A percentile compares a stretch with the other conserved stretches of the same genome.
Evolutionary conservation across 176 grass and related monocot species (phyloP).

Genomic region (Chrysopogon serrulatus): DNA sequence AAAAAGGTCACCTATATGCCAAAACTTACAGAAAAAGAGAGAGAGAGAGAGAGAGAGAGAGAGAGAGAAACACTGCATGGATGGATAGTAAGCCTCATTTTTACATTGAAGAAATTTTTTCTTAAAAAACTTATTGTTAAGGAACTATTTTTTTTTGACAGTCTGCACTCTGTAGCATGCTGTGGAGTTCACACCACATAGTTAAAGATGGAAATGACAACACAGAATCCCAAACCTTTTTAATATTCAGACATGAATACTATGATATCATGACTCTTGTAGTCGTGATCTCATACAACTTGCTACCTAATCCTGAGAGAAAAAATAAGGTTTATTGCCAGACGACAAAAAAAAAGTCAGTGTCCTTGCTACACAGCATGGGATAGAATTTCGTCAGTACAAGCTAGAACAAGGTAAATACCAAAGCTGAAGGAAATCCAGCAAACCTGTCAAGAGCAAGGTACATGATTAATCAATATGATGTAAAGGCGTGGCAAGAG

Average conservation of each 20-base stretch:
- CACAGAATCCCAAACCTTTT: constrained; percentile 34
- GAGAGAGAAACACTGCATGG: background rate
- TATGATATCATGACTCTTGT: constrained; percentile 50
- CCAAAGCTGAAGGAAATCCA: constrained; percentile 1
- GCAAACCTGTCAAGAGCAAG: constrained; percentile 1
- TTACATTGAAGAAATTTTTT: background rate
- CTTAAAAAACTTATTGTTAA: background rate
- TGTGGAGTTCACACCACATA: constrained; percentile 15
- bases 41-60: too few relatives aligned
- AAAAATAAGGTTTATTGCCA: constrained; percentile 28
- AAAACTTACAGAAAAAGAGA: constrained; percentile 4
- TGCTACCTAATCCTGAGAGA: constrained; percentile 51
- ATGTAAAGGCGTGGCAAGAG: background rate
- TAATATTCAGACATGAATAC: constrained; percentile 38
- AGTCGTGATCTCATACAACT: constrained; percentile 45
- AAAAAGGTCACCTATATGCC: background rate
- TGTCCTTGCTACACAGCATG: constrained; percentile 10
- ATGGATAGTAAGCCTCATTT: background rate
- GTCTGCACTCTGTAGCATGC: background rate
- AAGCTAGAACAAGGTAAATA: background rate
- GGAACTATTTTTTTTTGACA: background rate
- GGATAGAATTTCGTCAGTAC: background rate
- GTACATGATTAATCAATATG: background rate
- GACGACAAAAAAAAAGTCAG: constrained; percentile 29
- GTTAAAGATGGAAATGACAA: constrained; percentile 17